Base-by-base conservation (phyloP, 2,329 filamentous ascomycete genomes). In the Trichoderma breve region DNA sequence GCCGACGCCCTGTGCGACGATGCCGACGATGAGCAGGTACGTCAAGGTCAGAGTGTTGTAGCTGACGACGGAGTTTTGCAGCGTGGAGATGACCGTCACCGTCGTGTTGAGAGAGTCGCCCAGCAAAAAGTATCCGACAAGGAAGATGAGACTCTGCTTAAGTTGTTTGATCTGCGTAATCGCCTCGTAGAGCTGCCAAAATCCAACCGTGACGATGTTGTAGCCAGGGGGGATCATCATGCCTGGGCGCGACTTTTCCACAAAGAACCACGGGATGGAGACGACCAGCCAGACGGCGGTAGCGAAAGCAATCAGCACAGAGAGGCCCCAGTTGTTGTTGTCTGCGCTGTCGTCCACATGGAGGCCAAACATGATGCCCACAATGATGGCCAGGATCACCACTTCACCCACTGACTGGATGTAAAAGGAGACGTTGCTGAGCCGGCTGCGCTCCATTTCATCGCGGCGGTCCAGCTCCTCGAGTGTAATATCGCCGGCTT, bases 31-130 rank as follows among this genome's bases (percentile, higher is more conserved):
- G 28, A 91, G 81, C 9, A 92, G 85, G 76, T 92, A 92, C 0
- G 89, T 91, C 6, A 92, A 78, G 62, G 89, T 85, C 30, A 92
- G 81, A 1, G 89, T 90, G 76, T 91, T 89, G 79, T 91, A 92
- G 4, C 85, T 83, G 3, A 92, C 89, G 4, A 92, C 86, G 43
- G 84, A 84, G 74, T 92, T 92, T 76, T 92, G 91, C 6, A 92
- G 79, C 0, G 89, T 92, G 0, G 82, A 84, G 36, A 92, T 89
- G 26, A 92, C 89, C 0, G 91, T 92, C 6, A 92, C 88, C 0
- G 90, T 91, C 0, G 91, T 93, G 78, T 92, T 92, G 43, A 92
- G 83, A 1, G 88, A 90, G 79, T 92, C 91, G n/a, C 89, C 90
- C 0, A 92, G 85, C 2, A 92, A 82, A 77, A 92, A 92, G 76